Evolutionary conservation across 805 yeast species (phyloP), one percentile per base, ranked within the genome.

Genomic region (Kazachstania bromeliacearum): DNA sequence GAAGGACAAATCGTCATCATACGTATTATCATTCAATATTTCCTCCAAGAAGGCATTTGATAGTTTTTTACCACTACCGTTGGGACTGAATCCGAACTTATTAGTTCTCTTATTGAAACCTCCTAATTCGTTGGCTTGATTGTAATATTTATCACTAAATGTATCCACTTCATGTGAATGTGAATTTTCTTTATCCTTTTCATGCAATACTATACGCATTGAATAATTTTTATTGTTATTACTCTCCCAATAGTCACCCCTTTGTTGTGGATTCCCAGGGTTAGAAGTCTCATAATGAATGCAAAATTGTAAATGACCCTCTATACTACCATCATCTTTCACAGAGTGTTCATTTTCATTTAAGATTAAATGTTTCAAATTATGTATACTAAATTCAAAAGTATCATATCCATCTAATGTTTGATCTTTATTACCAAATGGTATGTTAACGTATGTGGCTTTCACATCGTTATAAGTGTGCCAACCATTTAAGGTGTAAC

Each of bases 401-500:
- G 51, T 34, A 41, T 56, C 61, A 51, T 45, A 38, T 40, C 41
- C 26, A 19, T 25, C 19, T 14, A 25, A 15, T 7, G 21, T 20
- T n/a, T 10, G 5, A n/a, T 28, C 24, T 16, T 4, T 14, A 14
- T 24, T 15, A 41, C 30, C 3, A 50, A 54, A 4, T 51, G 54
- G 8, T 46, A 36, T 12, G 42, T 41, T 41, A 7, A 51, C 35
- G 45, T 48, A 56, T 17, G 41, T 45, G 33, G 54, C 48, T 33
- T 45, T 46, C 7, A 51, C 46, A 10, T 56, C 61, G n/a, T 45
- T 50, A 12, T 37, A 73, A 0, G 94, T 78, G 29, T 62, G 63
- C 97, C 97, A 88, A 48, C 68, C 62, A 55, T 89, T 85, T 44
- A 77, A 65, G 0, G 95, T 75, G 60, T 85, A 88, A 37, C 87